Percentiles rank a stretch among this genome's conserved stretches.
These are phyloP conservation scores for Parathielavia appendiculata DNA, from an alignment of 495 filamentous ascomycete genomes.

Conservation along the genomic window DNA sequence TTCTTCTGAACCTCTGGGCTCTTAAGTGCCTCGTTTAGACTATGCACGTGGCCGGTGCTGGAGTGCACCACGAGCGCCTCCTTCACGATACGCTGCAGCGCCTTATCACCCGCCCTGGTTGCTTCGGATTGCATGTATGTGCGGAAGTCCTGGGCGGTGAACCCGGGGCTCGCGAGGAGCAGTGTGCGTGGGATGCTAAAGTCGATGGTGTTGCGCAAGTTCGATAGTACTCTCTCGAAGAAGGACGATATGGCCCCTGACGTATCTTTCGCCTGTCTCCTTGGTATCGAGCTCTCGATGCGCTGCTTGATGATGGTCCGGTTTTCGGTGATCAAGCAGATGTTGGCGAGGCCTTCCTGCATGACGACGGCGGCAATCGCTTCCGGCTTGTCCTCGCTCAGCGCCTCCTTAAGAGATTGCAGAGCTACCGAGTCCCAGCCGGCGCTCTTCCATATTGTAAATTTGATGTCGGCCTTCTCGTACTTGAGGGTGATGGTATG, in stretches of 20 bases:
- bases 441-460: constrained; percentile 78
- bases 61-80: constrained; percentile 74
- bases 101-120: constrained; percentile 58
- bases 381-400: constrained; percentile 68
- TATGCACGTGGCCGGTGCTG: constrained; percentile 76
- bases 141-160: constrained; percentile 74
- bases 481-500: constrained; percentile 86
- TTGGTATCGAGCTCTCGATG: constrained; percentile 76
- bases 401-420: constrained; percentile 70
- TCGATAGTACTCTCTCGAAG: constrained; percentile 70
- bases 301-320: constrained; percentile 84
- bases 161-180: constrained; percentile 87
- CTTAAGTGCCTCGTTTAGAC: constrained; percentile 78
- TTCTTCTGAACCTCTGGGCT: constrained; percentile 68
- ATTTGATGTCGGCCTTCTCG: constrained; percentile 33
- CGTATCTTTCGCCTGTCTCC: constrained; percentile 67
- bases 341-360: constrained; percentile 90
- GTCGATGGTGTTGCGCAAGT: constrained; percentile 73
- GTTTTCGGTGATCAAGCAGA: constrained; percentile 87
- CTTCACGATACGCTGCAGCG: constrained; percentile 53
- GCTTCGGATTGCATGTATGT: constrained; percentile 73
- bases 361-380: constrained; percentile 86
- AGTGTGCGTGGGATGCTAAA: constrained; percentile 63
- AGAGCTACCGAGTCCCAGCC: constrained; percentile 91
- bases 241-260: constrained; percentile 76